Base-by-base conservation (phyloP, 768 basidiomycete species). In the Pleurotus ostreatus region DNA sequence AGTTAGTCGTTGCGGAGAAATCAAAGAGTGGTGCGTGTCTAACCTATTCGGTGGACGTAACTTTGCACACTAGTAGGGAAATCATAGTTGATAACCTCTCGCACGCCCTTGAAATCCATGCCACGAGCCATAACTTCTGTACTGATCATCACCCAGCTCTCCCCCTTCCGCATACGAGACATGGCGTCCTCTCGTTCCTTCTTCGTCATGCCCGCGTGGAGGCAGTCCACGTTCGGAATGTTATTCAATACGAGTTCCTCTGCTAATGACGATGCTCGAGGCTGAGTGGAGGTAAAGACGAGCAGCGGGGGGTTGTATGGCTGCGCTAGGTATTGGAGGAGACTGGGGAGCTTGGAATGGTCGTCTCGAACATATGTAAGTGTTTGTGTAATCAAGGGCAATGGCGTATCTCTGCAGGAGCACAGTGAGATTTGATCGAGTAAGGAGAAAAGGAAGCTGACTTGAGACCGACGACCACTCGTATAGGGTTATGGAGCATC, bases 91-190 rank as follows among this genome's bases (percentile, higher is more conserved):
- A 98, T 88, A 8, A 99, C 94, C 65, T 98, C 91, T 57, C 86
- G 78, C 51, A 96, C 84, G 8, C 95, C 94, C 68, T 88, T 90
- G 76, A 99, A 98, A 67, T 98, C 97, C 88, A 99, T 94, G 2
- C 97, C 97, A 62, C 97, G 82, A 20, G 93, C 94, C 92, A 98
- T 91, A 49, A 98, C 91, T 68, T 99, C 97, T 20, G 97, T 99
- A 61, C 88, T 92, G 46, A 99, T 82, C 82, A 98, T 83, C 34
- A 95, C 84, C 97, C 97, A 98, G 58, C 92, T 89, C 66, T 92
- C 83, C 0, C 95, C 97, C 63, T 78, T 79, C 23, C 92, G 85
- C 87, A 99, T 96, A 34, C 88, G 82, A 40, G 78, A 76, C 8
- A 97, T 79, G 15, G 89, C 85, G 64, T 94, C 85, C 63, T 95